Evolutionary conservation across 257 asterid species (phyloP).

Genomic region (Phtheirospermum japonicum): DNA sequence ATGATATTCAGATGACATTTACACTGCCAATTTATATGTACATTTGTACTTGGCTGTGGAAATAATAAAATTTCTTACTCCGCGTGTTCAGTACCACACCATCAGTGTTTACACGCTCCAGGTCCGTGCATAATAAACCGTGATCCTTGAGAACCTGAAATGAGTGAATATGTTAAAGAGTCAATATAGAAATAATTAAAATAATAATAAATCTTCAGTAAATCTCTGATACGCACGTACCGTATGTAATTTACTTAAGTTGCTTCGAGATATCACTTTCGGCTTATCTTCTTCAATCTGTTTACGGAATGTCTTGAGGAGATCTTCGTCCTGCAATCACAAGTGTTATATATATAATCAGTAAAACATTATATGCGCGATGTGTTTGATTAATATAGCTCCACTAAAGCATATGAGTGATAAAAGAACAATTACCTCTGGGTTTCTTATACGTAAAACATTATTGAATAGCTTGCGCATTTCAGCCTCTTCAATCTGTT

Average conservation of each 20-base stretch:
- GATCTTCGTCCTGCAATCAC: constrained; percentile 70
- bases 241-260: constrained; percentile 63
- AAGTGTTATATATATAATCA: too few species aligned
- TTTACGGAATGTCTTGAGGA: constrained; percentile 50
- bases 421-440: too few species aligned
- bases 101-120: constrained; percentile 66
- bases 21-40: too few species aligned
- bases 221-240: constrained; percentile 42
- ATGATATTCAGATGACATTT: too few species aligned
- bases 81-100: constrained; percentile 64
- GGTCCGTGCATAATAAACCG: constrained; percentile 65
- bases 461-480: constrained; percentile 63
- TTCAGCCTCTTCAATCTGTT: constrained; percentile 37
- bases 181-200: too few species aligned
- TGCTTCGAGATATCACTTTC: constrained; percentile 75
- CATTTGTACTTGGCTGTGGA: too few species aligned
- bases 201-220: too few species aligned
- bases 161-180: not conserved
- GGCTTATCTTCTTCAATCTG: constrained; percentile 80
- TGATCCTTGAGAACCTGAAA: constrained; percentile 93
- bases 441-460: constrained; percentile 58
- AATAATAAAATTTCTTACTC: not conserved
- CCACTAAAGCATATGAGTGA: too few species aligned
- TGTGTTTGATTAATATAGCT: too few species aligned
- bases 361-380: too few species aligned